Percentiles rank a stretch among this genome's conserved stretches.
These are phyloP conservation scores for Ogataea corticis DNA, from an alignment of 805 yeast species.

Conservation along the genomic window DNA sequence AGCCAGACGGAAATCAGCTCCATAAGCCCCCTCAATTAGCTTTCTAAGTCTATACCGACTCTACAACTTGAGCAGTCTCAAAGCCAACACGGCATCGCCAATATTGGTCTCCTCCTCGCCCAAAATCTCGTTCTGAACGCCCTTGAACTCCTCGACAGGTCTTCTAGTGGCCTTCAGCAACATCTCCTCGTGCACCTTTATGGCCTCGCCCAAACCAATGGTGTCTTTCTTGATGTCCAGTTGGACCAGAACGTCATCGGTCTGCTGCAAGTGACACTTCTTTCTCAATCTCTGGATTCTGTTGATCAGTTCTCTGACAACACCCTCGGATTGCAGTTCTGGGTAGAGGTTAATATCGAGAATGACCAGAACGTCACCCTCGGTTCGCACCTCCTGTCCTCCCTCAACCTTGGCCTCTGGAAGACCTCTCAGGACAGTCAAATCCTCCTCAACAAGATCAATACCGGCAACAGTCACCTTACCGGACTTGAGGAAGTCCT, in stretches of 20 bases:
- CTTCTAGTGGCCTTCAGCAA: constrained; percentile 76
- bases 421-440: constrained; percentile 85
- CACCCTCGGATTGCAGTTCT: constrained; percentile 89
- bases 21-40: too few relatives aligned
- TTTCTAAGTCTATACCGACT: too few relatives aligned
- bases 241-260: constrained; percentile 92
- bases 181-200: constrained; percentile 64
- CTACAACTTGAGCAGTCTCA: constrained; percentile 73
- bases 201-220: constrained; percentile 60
- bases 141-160: constrained; percentile 50
- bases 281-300: constrained; percentile 97
- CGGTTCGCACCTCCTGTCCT: constrained; percentile 87
- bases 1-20: too few relatives aligned
- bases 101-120: constrained; percentile 87
- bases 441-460: constrained; percentile 80
- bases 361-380: constrained; percentile 84
- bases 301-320: constrained; percentile 94
- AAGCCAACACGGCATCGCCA: constrained; percentile 75
- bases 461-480: constrained; percentile 86
- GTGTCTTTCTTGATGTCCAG: constrained; percentile 71
- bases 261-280: constrained; percentile 91
- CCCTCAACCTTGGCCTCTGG: constrained; percentile 62
- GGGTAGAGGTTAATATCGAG: constrained; percentile 86
- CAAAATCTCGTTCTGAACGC: constrained; percentile 51
- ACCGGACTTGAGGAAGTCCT: constrained; percentile 69